Evolutionary conservation across 306 rosid species (phyloP).

Genomic region (Medicago ruthenica): DNA sequence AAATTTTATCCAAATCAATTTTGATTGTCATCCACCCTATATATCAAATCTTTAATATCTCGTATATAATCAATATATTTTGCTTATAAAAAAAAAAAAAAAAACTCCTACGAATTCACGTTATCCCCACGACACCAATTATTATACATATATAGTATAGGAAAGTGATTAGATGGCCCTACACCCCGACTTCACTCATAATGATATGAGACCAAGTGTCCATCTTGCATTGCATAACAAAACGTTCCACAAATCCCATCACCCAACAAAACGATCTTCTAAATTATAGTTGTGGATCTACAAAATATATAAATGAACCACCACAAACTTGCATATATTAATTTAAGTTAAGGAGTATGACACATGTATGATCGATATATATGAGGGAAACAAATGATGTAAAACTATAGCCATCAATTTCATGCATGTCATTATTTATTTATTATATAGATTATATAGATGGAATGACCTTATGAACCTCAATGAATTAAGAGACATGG

Average conservation of each 20-base stretch:
- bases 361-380: not conserved
- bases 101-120: not conserved
- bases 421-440: not conserved
- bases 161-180: not conserved
- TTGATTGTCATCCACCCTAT: no score
- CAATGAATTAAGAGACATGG: not conserved
- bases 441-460: not conserved
- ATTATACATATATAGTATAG: not conserved
- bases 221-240: constrained; percentile 5
- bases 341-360: not conserved
- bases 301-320: constrained; percentile 1
- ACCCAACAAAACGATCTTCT: not conserved
- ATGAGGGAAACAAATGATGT: not conserved
- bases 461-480: not conserved
- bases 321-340: not conserved
- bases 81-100: no score
- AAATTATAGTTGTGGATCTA: not conserved
- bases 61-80: no score
- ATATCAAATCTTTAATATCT: no score
- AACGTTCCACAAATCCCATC: not conserved
- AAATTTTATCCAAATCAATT: no score
- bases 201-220: constrained; percentile 13
- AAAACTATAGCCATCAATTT: not conserved
- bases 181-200: not conserved
- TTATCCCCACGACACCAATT: constrained; percentile 1